These are phyloP conservation scores for Keithomyces neogunnii DNA, from an alignment of 2,329 filamentous ascomycete species.

Conservation along the genomic window DNA sequence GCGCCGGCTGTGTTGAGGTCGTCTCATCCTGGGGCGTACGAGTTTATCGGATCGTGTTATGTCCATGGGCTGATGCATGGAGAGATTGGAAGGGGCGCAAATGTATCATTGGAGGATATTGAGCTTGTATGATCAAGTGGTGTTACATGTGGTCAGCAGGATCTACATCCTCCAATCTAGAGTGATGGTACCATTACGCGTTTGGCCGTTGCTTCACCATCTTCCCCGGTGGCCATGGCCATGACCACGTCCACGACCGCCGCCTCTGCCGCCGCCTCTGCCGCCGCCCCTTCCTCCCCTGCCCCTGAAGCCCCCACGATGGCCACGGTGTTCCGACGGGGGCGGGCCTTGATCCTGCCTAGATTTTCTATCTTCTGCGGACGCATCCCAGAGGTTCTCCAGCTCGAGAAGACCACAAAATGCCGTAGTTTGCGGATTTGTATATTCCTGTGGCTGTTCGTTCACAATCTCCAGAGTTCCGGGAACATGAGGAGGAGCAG, in stretches of 20 bases:
- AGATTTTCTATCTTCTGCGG: conserved; percentile 58
- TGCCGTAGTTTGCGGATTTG: conserved; percentile 72
- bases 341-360: conserved; percentile 52
- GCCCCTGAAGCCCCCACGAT: conserved; percentile 27
- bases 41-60: conserved; percentile 13
- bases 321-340: conserved; percentile 24
- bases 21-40: conserved; percentile 4
- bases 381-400: conserved; percentile 65
- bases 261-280: conserved; percentile 25
- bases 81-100: conserved; percentile 5
- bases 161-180: neutral
- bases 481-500: conserved; percentile 62
- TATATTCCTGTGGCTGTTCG: conserved; percentile 70
- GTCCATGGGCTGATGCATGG: conserved; percentile 15
- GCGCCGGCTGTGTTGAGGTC: conserved; percentile 11
- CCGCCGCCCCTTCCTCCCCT: conserved; percentile 27
- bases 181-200: neutral
- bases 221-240: neutral
- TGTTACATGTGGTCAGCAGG: neutral
- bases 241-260: conserved; percentile 6
- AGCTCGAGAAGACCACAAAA: conserved; percentile 77
- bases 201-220: neutral
- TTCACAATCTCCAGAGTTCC: conserved; percentile 46
- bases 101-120: neutral
- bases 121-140: neutral